Conservation (phyloP, 2,329 filamentous ascomycete genomes). For the Ceratocystis destructans region DNA sequence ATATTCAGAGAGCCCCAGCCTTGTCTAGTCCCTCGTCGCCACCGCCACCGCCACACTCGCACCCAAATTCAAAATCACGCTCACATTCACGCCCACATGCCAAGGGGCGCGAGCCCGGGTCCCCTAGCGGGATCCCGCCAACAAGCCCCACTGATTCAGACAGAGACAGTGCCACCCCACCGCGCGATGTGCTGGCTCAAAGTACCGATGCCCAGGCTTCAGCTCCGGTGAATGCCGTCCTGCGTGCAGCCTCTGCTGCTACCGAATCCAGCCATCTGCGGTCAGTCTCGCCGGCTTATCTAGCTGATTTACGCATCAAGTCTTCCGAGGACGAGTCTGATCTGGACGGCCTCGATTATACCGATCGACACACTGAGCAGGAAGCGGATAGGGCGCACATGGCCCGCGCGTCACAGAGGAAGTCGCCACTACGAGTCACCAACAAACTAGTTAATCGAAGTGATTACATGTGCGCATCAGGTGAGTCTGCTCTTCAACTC, state of each 20-base stretch:
- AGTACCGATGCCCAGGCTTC: neutral
- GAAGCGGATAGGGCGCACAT: conserved; percentile 8
- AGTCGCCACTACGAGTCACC: conserved; percentile 12
- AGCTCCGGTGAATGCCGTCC: neutral
- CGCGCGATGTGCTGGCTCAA: neutral
- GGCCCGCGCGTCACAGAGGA: conserved; percentile 9
- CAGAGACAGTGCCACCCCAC: neutral
- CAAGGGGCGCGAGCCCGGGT: neutral
- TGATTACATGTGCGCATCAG: conserved; percentile 52
- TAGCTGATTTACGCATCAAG: neutral
- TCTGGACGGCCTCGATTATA: conserved; percentile 29
- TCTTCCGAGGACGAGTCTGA: conserved; percentile 25
- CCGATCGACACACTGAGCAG: conserved; percentile 21
- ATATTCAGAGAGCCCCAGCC: conserved; percentile 33
- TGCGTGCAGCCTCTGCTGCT: neutral
- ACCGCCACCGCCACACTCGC: conserved; percentile 29
- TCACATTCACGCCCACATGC: neutral
- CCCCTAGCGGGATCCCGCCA: neutral
- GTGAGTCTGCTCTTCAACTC: conserved; percentile 30
- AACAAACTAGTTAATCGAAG: conserved; percentile 41
- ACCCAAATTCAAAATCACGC: no score
- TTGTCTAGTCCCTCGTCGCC: conserved; percentile 19
- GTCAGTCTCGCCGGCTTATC: neutral
- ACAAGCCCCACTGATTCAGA: neutral
- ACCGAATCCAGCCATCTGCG: neutral